Evolutionary conservation across 2,329 filamentous ascomycete genomes (phyloP).

Genomic region (Colletotrichum orbiculare): DNA sequence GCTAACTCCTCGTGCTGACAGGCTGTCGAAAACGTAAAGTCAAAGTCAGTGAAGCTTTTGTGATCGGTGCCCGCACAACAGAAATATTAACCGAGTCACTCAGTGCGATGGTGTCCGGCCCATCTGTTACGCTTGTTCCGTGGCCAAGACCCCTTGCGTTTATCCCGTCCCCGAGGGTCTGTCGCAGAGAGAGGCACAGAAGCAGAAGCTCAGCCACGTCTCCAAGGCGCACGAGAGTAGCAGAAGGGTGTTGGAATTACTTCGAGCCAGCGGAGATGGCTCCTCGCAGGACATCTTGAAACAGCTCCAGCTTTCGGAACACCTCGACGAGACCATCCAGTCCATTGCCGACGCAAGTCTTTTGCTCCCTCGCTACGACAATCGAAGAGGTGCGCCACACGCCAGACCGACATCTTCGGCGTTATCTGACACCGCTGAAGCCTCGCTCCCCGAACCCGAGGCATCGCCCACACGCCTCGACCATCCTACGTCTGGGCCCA

Average conservation of each 20-base stretch:
- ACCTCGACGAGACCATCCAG: slow-evolving; percentile 16
- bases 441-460: not conserved
- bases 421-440: too few relatives aligned
- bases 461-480: not conserved
- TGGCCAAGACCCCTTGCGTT: not conserved
- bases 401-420: not conserved
- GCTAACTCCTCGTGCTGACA: not conserved
- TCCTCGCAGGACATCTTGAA: slow-evolving; percentile 12
- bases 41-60: slow-evolving; percentile 5
- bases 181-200: slow-evolving; percentile 18
- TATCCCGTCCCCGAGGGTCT: slow-evolving; percentile 27
- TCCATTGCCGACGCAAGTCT: slow-evolving; percentile 21
- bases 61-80: not conserved
- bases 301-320: slow-evolving; percentile 4
- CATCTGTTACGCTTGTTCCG: slow-evolving; percentile 4
- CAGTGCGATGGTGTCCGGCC: slow-evolving; percentile 22
- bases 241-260: slow-evolving; percentile 10
- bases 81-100: not conserved
- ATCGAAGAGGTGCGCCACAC: not conserved
- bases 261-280: slow-evolving; percentile 12
- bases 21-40: slow-evolving; percentile 21
- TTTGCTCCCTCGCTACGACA: not conserved
- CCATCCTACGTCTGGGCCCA: too few relatives aligned
- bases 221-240: slow-evolving; percentile 23
- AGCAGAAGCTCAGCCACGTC: slow-evolving; percentile 12